A percentile compares a stretch with the other conserved stretches of the same genome.
Evolutionary conservation across 768 basidiomycete species (phyloP).

Genomic region (Collybiopsis luxurians): DNA sequence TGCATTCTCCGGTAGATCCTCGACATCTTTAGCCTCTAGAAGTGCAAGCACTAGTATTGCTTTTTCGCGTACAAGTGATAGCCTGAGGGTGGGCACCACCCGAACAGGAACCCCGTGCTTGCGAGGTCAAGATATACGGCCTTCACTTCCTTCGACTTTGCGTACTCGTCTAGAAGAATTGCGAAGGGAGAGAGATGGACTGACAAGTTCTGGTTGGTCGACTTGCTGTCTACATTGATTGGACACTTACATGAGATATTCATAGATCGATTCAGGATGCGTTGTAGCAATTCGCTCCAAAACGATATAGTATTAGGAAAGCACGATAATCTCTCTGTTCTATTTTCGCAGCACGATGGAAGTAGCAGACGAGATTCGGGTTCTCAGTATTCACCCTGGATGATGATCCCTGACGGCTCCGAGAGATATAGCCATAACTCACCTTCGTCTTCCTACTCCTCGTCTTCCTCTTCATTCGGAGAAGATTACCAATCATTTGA

Average conservation of each 20-base stretch:
- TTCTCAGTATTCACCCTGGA: slow-evolving; percentile 33
- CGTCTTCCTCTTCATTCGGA: slow-evolving; percentile 8
- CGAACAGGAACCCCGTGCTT: background rate
- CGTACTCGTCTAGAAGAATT: background rate
- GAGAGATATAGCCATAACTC: slow-evolving; percentile 31
- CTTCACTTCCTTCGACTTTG: background rate
- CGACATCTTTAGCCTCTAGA: slow-evolving; percentile 29
- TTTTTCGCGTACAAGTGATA: background rate
- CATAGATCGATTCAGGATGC: slow-evolving; percentile 34
- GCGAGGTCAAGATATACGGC: slow-evolving; percentile 1
- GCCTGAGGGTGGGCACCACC: background rate
- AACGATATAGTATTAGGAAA: slow-evolving; percentile 11
- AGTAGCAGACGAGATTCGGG: slow-evolving; percentile 20
- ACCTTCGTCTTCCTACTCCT: slow-evolving; percentile 25
- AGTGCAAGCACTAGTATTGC: slow-evolving; percentile 9
- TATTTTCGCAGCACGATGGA: too few species aligned
- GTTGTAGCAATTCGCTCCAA: slow-evolving; percentile 34
- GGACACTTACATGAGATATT: background rate
- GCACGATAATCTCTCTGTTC: too few species aligned
- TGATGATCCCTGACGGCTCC: background rate
- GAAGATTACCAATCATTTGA: slow-evolving; percentile 38
- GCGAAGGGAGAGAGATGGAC: background rate
- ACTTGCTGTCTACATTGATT: too few species aligned
- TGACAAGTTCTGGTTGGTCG: background rate
- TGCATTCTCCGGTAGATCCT: slow-evolving; percentile 33